These are phyloP conservation scores for Ascochyta clinopodiicola DNA, from an alignment of 2,329 filamentous ascomycete genomes.

Conservation along the genomic window DNA sequence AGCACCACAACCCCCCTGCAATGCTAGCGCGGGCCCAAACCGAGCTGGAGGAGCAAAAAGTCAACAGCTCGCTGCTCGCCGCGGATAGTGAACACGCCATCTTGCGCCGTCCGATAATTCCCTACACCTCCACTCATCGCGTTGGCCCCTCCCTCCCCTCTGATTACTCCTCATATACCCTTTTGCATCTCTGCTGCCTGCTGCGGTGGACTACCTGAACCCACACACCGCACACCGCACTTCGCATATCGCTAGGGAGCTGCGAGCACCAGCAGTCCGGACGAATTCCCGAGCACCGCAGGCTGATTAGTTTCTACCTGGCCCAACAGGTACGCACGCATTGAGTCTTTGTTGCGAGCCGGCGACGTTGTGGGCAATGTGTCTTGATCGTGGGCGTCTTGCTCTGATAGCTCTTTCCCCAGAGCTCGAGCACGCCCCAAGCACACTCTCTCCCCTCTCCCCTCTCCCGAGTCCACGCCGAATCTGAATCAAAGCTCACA, in stretches of 20 bases:
- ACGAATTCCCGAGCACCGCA: constrained; percentile 40
- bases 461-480: constrained; percentile 16
- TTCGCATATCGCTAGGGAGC: constrained; percentile 41
- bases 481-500: constrained; percentile 25
- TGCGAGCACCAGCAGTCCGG: constrained; percentile 38
- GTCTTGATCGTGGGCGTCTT: constrained; percentile 2
- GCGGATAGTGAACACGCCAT: constrained; percentile 33
- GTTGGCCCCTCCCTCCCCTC: constrained; percentile 23
- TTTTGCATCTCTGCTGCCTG: constrained; percentile 19
- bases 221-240: constrained; percentile 15
- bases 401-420: constrained; percentile 14
- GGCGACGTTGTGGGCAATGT: constrained; percentile 7
- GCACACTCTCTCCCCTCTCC: neutral
- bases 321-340: constrained; percentile 28
- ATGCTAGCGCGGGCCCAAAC: constrained; percentile 18
- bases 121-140: constrained; percentile 26
- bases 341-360: constrained; percentile 26
- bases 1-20: constrained; percentile 4
- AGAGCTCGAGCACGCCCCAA: neutral
- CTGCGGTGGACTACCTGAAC: constrained; percentile 15
- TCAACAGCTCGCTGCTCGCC: constrained; percentile 25
- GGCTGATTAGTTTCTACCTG: constrained; percentile 48
- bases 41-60: constrained; percentile 33
- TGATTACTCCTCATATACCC: constrained; percentile 20
- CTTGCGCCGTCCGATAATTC: constrained; percentile 19